Evolutionary conservation across 169 alveolate species (phyloP).

Genomic region (Plasmodium gaboni): DNA sequence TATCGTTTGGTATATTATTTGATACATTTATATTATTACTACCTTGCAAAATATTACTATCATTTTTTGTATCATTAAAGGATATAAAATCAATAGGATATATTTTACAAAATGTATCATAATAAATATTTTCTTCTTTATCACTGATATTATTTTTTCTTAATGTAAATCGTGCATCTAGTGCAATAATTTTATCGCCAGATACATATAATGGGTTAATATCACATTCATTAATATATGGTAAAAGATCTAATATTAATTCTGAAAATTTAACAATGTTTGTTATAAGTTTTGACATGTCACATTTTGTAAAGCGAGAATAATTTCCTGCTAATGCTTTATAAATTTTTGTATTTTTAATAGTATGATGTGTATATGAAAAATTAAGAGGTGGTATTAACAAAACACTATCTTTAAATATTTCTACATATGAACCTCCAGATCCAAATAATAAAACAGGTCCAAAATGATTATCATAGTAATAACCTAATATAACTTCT

Average conservation of each 20-base stretch:
- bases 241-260: slow-evolving; percentile 41
- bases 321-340: slow-evolving; percentile 51
- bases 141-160: neutral
- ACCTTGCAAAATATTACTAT: neutral
- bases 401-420: slow-evolving; percentile 80
- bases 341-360: slow-evolving; percentile 74
- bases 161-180: slow-evolving; percentile 67
- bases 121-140: neutral
- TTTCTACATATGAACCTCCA: slow-evolving; percentile 88
- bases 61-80: neutral
- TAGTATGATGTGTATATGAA: slow-evolving; percentile 52
- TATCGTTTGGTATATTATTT: neutral
- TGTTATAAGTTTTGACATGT: slow-evolving; percentile 45
- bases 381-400: slow-evolving; percentile 75
- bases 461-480: slow-evolving; percentile 83
- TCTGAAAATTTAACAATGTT: slow-evolving; percentile 65
- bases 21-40: neutral
- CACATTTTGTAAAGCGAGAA: slow-evolving; percentile 62
- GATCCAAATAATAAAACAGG: slow-evolving; percentile 86
- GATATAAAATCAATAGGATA: slow-evolving; percentile 47
- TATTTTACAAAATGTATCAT: slow-evolving; percentile 1
- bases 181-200: slow-evolving; percentile 29
- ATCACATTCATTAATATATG: slow-evolving; percentile 76
- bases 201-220: slow-evolving; percentile 72
- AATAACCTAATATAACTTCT: slow-evolving; percentile 80